These are phyloP conservation scores for Starmerella gropengiesseri DNA, from an alignment of 805 yeast genomes.

Conservation along the genomic window DNA sequence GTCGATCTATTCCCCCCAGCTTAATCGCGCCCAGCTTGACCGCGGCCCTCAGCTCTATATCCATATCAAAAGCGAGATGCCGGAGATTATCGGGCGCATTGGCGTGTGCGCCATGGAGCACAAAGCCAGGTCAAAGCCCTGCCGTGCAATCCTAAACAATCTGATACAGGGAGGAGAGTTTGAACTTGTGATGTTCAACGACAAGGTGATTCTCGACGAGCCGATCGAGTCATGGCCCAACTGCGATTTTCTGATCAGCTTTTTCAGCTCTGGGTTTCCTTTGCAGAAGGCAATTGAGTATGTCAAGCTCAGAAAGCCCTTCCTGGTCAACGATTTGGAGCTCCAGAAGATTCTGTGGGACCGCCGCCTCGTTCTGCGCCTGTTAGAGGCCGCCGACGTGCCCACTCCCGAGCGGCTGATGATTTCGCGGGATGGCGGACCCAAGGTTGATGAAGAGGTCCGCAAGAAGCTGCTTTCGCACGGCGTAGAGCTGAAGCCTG, in stretches of 20 bases:
- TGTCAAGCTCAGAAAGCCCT: constrained; percentile 82
- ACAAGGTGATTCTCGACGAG: constrained; percentile 91
- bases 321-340: constrained; percentile 71
- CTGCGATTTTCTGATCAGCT: constrained; percentile 86
- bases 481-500: constrained; percentile 46
- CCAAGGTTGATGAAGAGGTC: constrained; percentile 63
- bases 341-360: constrained; percentile 98
- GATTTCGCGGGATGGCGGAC: constrained; percentile 95
- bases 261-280: constrained; percentile 94
- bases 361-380: constrained; percentile 71
- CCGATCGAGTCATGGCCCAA: constrained; percentile 96
- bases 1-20: too few species aligned
- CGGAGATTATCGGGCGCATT: constrained; percentile 56
- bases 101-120: constrained; percentile 99
- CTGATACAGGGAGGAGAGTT: constrained; percentile 89
- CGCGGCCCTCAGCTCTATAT: too few species aligned
- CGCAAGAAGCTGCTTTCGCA: constrained; percentile 46
- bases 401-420: constrained; percentile 83
- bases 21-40: too few species aligned
- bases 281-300: constrained; percentile 88
- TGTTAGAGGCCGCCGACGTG: constrained; percentile 70
- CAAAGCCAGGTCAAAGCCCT: constrained; percentile 90
- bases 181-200: constrained; percentile 94
- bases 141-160: constrained; percentile 78
- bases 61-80: not conserved